A percentile compares a stretch with the other conserved stretches of the same genome.
Conservation (phyloP, 768 basidiomycete species). For the Leccinum barrowsii region DNA sequence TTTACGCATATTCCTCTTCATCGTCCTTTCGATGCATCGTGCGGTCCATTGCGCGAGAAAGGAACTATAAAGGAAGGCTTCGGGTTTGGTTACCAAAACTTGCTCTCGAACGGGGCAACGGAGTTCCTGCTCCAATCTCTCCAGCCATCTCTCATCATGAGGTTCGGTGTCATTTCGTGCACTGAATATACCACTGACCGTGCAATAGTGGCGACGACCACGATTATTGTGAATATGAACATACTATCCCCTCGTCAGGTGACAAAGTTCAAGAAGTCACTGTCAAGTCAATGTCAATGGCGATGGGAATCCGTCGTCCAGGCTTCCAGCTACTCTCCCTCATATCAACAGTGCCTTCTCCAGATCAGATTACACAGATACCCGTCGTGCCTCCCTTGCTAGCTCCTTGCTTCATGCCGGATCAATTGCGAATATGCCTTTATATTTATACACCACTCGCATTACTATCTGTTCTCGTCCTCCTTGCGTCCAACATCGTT, state of each 20-base stretch:
- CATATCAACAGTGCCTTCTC: conserved; percentile 33
- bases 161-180: conserved; percentile 40
- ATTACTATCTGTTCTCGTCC: conserved; percentile 51
- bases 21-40: conserved; percentile 60
- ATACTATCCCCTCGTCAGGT: conserved; percentile 31
- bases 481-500: conserved; percentile 33
- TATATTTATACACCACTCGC: conserved; percentile 67
- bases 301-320: conserved; percentile 78
- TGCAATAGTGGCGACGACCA: conserved; percentile 82
- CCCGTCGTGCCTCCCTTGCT: conserved; percentile 41
- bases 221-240: conserved; percentile 85
- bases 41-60: conserved; percentile 76
- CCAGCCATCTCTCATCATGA: conserved; percentile 69
- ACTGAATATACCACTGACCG: conserved; percentile 4
- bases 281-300: conserved; percentile 87
- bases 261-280: conserved; percentile 66
- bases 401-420: conserved; percentile 73
- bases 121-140: conserved; percentile 62
- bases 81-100: conserved; percentile 84
- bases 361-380: conserved; percentile 31
- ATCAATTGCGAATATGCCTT: conserved; percentile 78
- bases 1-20: conserved; percentile 89
- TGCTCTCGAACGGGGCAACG: conserved; percentile 64
- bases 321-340: conserved; percentile 91
- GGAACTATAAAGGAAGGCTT: conserved; percentile 69